phyloP scores from a whole-genome alignment of 805 yeast species.

The Pichia cabralensis region DNA sequence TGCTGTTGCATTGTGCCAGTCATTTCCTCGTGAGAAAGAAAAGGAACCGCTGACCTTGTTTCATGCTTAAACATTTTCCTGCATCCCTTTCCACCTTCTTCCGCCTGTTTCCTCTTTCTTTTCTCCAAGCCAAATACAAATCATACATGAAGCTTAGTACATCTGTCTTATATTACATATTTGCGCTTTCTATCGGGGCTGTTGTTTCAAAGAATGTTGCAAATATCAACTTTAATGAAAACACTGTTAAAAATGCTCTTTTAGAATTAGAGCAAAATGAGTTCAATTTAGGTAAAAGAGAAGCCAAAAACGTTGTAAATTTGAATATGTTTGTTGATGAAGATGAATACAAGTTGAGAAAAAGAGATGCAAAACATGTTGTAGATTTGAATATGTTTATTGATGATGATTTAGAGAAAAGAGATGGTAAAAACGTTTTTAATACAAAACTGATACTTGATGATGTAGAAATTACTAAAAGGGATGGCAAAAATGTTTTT shows the following conservation, averaged over 20 bases:
- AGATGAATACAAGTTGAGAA: conserved; percentile 1
- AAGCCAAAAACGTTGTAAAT: conserved; percentile 10
- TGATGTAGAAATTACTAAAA: conserved; percentile 3
- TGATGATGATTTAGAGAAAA: conserved; percentile 7
- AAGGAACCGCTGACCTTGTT: no score
- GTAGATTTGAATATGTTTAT: conserved; percentile 11
- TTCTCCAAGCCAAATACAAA: no score
- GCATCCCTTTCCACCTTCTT: no score
- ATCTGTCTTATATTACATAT: background rate
- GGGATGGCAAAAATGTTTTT: conserved; percentile 11
- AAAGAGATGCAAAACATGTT: conserved; percentile 8
- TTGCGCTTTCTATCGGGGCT: background rate
- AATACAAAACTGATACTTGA: conserved; percentile 10
- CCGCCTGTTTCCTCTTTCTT: no score
- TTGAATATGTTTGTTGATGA: conserved; percentile 11
- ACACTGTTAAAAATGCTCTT: conserved; percentile 1
- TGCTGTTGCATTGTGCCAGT: no score
- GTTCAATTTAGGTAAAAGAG: conserved; percentile 6
- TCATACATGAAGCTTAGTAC: conserved; percentile 1
- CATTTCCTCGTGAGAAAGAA: no score
- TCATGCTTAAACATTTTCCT: no score
- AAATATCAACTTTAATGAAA: conserved; percentile 2
- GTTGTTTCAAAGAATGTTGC: conserved; percentile 5
- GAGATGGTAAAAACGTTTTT: conserved; percentile 13
- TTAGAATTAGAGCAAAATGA: conserved; percentile 7